Evolutionary conservation across 345 rosid species (phyloP), one percentile per base, ranked within the genome.

Genomic region (Ceriops tagal): DNA sequence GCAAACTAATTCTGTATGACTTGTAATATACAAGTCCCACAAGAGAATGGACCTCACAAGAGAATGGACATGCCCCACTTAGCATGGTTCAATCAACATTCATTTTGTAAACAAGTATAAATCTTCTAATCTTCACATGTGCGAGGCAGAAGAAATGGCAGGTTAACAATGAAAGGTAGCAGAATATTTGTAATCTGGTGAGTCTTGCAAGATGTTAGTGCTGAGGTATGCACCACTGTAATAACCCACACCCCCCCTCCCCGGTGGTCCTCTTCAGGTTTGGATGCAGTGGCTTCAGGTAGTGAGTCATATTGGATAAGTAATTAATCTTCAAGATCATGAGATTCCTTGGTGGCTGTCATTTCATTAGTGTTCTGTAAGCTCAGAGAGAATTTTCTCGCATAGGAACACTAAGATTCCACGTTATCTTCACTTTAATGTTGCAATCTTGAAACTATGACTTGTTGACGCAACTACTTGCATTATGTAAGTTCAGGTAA

Each of bases 401-500:
- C 19, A 22, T 22, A 55, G 24, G 34, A 39, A 22, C 35, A 51
- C 55, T 26, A n/a, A 16, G 1, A 6, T 32, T 61, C 34, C 16
- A 8, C 24, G 5, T 62, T 43, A 16, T 27, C 16, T 24, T 64
- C 8, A 64, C 59, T 72, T 22, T 26, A 20, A 47, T 64, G 56
- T 62, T 32, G 22, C 34, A 56, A 53, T 39, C 39, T 65, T 35
- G 2, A 18, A 39, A 64, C 51, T 55, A 22, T 21, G 31, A 16
- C 26, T 51, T 51, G 56, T 56, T 59, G 62, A 72, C 52, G 4
- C 27, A 37, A 64, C 66, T 53, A 49, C 32, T 11, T 28, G 59
- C 53, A 19, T 39, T 35, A 68, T 66, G 61, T 58, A 53, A 74
- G 53, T 76, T 73, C 83, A 95, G 96, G 96, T 88, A 28, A 95